phyloP scores from a whole-genome alignment of 1,284 basidiomycete species.

The Leccinum subspadiceum region DNA sequence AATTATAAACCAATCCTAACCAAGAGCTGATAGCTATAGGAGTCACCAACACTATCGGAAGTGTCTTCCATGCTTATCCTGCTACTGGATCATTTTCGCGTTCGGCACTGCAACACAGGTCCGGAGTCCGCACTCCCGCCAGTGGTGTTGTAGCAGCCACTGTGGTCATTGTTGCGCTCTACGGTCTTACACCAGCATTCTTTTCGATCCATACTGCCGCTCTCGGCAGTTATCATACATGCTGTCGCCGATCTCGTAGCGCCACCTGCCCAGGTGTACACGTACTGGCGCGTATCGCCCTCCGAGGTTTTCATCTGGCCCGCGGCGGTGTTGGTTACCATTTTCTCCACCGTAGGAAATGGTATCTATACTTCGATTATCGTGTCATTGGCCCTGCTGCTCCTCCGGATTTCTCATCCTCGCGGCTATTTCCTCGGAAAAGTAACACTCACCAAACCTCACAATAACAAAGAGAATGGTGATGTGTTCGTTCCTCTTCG shows the following conservation, averaged over 20 bases:
- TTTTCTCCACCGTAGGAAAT: too few species aligned
- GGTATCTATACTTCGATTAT: slow-evolving; percentile 41
- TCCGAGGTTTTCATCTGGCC: too few species aligned
- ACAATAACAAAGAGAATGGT: slow-evolving; percentile 40
- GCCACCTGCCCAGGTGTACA: too few species aligned
- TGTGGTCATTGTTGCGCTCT: too few species aligned
- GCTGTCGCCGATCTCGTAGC: too few species aligned
- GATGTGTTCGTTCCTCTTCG: slow-evolving; percentile 85
- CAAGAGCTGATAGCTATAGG: slow-evolving; percentile 98
- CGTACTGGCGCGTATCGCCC: too few species aligned
- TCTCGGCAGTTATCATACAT: too few species aligned
- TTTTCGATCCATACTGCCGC: too few species aligned
- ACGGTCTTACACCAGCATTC: too few species aligned
- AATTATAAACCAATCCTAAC: slow-evolving; percentile 96
- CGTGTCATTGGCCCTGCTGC: slow-evolving; percentile 79
- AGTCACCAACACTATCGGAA: slow-evolving; percentile 86
- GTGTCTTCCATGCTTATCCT: slow-evolving; percentile 89
- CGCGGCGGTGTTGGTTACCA: too few species aligned
- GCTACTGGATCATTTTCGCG: slow-evolving; percentile 98
- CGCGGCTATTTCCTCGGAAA: slow-evolving; percentile 90
- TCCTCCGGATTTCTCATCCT: slow-evolving; percentile 87
- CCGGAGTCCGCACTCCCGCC: too few species aligned
- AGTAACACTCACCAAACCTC: slow-evolving; percentile 44
- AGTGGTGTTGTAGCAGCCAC: too few species aligned
- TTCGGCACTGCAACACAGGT: slow-evolving; percentile 51